phyloP scores from a whole-genome alignment of 306 rosid species.

The Quercus engelmannii region DNA sequence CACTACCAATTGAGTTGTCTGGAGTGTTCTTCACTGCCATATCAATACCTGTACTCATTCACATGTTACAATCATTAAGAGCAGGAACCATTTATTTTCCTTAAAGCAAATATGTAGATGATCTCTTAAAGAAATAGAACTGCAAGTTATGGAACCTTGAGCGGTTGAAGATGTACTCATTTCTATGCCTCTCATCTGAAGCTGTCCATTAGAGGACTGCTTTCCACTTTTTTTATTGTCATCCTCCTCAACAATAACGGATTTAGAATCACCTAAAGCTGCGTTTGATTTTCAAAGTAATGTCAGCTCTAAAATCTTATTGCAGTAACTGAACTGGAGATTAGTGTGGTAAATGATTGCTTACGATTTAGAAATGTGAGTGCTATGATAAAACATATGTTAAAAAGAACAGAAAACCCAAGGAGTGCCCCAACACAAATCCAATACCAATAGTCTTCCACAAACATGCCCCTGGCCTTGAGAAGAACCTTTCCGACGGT shows the following conservation, averaged over 20 bases:
- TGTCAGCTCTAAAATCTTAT: slow-evolving; percentile 1
- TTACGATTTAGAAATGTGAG: slow-evolving; percentile 66
- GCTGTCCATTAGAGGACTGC: slow-evolving; percentile 8
- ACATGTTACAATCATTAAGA: not conserved
- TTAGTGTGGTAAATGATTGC: slow-evolving; percentile 17
- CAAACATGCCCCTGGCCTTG: slow-evolving; percentile 54
- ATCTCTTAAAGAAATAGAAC: not conserved
- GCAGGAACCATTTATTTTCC: not conserved
- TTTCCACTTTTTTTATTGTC: slow-evolving; percentile 18
- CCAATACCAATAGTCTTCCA: slow-evolving; percentile 74
- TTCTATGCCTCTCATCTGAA: slow-evolving; percentile 2
- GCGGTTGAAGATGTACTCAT: slow-evolving; percentile 23
- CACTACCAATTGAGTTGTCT: slow-evolving; percentile 22
- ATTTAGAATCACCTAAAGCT: slow-evolving; percentile 61
- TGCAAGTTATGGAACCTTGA: slow-evolving; percentile 20
- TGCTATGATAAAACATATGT: slow-evolving; percentile 43
- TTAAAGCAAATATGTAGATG: not conserved
- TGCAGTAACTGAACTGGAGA: not conserved
- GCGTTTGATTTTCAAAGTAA: slow-evolving; percentile 20
- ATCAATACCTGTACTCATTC: slow-evolving; percentile 18
- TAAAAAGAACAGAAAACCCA: slow-evolving; percentile 67
- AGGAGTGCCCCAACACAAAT: slow-evolving; percentile 64
- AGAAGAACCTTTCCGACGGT: slow-evolving; percentile 73
- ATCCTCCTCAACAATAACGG: slow-evolving; percentile 42
- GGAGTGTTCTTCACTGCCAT: slow-evolving; percentile 17